Evolutionary conservation across 2,329 filamentous ascomycete species (phyloP).

Genomic region (Sarocladium strictum): DNA sequence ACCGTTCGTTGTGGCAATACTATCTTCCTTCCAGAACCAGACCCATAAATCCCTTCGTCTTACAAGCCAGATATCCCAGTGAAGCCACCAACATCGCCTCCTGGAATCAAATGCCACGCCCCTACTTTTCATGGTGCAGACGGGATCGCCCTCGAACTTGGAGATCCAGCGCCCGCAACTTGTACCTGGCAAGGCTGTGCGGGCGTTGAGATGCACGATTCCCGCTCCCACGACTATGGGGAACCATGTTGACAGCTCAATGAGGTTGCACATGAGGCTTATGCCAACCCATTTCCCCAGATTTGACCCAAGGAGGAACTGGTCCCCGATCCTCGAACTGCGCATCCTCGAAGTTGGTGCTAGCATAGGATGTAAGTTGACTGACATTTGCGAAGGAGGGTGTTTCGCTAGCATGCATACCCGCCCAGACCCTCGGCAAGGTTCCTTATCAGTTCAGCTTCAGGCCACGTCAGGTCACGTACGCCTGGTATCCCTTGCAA

Average conservation of each 20-base stretch:
- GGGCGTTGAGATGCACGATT: conserved; percentile 24
- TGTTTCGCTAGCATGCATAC: neutral
- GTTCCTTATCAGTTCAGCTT: conserved; percentile 5
- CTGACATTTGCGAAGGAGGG: neutral
- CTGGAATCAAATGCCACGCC: neutral
- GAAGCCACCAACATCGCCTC: neutral
- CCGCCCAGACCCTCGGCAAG: neutral
- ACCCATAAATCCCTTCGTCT: neutral
- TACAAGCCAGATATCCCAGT: neutral
- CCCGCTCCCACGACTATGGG: conserved; percentile 16
- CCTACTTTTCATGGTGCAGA: neutral
- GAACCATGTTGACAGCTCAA: conserved; percentile 12
- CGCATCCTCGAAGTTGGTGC: neutral
- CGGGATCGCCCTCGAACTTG: conserved; percentile 3
- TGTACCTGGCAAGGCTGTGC: conserved; percentile 16
- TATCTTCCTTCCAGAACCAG: neutral
- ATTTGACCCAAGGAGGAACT: neutral
- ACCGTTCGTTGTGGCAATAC: neutral
- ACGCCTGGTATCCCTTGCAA: neutral
- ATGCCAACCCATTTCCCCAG: conserved; percentile 3
- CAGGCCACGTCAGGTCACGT: neutral
- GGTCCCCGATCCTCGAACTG: neutral
- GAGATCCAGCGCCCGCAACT: conserved; percentile 22
- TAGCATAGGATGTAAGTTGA: no score
- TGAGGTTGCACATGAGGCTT: neutral